These are phyloP conservation scores for Trametes hirsuta DNA, from an alignment of 1,284 basidiomycete genomes.

Conservation along the genomic window DNA sequence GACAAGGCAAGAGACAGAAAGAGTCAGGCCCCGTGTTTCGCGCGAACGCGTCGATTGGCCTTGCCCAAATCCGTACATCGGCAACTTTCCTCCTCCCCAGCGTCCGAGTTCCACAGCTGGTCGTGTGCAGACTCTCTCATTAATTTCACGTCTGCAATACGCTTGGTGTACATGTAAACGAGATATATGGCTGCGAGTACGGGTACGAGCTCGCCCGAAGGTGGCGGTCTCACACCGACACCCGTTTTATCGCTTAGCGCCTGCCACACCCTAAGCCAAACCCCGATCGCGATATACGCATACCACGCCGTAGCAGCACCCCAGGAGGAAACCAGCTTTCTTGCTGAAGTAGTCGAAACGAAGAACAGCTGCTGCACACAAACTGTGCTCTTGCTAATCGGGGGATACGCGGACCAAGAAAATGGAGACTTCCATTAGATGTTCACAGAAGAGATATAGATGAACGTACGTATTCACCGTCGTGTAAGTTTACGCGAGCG, in stretches of 20 bases:
- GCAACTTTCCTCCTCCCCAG: neutral
- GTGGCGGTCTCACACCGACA: too few species aligned
- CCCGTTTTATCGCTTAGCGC: too few species aligned
- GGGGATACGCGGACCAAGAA: neutral
- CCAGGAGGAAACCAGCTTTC: neutral
- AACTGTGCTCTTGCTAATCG: neutral
- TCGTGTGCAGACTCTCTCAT: neutral
- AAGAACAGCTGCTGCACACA: neutral
- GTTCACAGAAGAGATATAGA: neutral
- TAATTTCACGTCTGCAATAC: neutral
- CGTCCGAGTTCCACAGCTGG: neutral
- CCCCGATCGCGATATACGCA: too few species aligned
- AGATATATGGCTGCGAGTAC: neutral
- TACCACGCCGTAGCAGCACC: too few species aligned
- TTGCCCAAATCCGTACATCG: slow-evolving; percentile 21
- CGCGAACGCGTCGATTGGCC: slow-evolving; percentile 15
- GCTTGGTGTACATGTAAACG: neutral
- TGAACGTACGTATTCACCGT: too few species aligned
- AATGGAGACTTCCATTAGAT: neutral
- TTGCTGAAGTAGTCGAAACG: neutral
- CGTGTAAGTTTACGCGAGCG: too few species aligned
- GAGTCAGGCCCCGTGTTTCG: slow-evolving; percentile 12
- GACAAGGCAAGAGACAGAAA: slow-evolving; percentile 21
- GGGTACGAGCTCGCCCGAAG: too few species aligned
- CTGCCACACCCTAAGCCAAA: too few species aligned